Percentiles rank a stretch among this genome's conserved stretches.
Conservation (phyloP, 495 filamentous ascomycete genomes). For the Jackrogersella minutella region DNA sequence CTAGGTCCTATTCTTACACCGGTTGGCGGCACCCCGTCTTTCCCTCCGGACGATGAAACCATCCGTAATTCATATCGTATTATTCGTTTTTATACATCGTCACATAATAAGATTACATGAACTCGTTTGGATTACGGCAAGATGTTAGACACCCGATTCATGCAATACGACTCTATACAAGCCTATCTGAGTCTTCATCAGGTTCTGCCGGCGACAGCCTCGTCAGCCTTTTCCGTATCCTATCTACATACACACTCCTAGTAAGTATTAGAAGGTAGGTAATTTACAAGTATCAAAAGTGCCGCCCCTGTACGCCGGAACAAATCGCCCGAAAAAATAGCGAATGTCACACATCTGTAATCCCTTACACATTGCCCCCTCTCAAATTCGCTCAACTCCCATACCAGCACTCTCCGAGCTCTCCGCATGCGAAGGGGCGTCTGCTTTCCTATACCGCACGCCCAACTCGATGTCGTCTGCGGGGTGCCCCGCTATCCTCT, state of each 20-base stretch:
- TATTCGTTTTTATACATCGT: not conserved
- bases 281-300: constrained; percentile 11
- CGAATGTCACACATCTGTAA: not conserved
- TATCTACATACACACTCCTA: constrained; percentile 16
- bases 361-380: not conserved
- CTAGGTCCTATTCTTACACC: no score
- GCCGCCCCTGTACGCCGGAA: constrained; percentile 9
- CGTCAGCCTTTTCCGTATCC: constrained; percentile 3
- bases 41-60: no score
- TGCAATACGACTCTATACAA: not conserved
- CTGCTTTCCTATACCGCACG: constrained; percentile 38
- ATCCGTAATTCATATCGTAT: not conserved
- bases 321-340: not conserved
- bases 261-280: not conserved
- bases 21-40: no score
- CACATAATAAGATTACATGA: not conserved
- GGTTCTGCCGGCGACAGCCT: not conserved
- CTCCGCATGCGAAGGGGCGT: constrained; percentile 19
- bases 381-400: constrained; percentile 5
- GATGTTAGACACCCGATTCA: not conserved
- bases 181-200: constrained; percentile 3
- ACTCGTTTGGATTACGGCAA: not conserved
- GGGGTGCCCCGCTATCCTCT: constrained; percentile 32
- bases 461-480: constrained; percentile 42
- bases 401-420: constrained; percentile 21